Evolutionary conservation across 2,329 filamentous ascomycete species (phyloP).

Genomic region (Nectriaceae sp.): DNA sequence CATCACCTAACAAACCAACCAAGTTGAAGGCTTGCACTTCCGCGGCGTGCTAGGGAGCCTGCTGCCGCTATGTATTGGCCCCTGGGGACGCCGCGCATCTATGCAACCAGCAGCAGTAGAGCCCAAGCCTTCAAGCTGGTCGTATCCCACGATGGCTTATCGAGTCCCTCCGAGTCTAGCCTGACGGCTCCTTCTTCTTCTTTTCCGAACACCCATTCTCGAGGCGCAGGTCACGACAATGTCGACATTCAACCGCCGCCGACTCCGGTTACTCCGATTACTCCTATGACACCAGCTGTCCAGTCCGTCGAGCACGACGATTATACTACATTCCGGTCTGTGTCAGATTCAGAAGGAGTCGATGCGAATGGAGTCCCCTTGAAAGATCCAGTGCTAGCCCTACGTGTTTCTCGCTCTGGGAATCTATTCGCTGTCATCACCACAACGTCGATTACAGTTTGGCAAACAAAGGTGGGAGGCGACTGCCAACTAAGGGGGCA

Average conservation of each 20-base stretch:
- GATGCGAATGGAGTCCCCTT: slow-evolving; percentile 40
- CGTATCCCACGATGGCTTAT: slow-evolving; percentile 63
- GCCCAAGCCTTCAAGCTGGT: slow-evolving; percentile 51
- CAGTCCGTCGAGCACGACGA: slow-evolving; percentile 60
- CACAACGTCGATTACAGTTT: slow-evolving; percentile 81
- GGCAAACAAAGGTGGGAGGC: slow-evolving; percentile 85
- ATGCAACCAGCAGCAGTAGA: slow-evolving; percentile 72
- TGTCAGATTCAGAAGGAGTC: slow-evolving; percentile 28
- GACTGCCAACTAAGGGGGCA: background rate
- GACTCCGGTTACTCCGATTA: slow-evolving; percentile 50
- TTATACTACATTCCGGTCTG: slow-evolving; percentile 24
- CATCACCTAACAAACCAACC: slow-evolving; percentile 16
- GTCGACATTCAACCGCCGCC: slow-evolving; percentile 36
- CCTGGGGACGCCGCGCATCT: slow-evolving; percentile 80
- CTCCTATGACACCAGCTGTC: slow-evolving; percentile 59
- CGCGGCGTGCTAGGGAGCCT: slow-evolving; percentile 27
- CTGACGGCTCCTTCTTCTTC: slow-evolving; percentile 13
- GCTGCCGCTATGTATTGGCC: slow-evolving; percentile 81
- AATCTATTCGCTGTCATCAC: slow-evolving; percentile 88
- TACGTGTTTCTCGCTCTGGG: slow-evolving; percentile 77
- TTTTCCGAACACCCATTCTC: slow-evolving; percentile 20
- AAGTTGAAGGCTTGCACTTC: slow-evolving; percentile 19
- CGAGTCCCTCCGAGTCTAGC: slow-evolving; percentile 34
- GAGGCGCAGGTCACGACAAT: slow-evolving; percentile 34
- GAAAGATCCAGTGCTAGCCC: slow-evolving; percentile 69